Base-by-base conservation (phyloP, 108 stramenopile genomes). In the Stephanodiscus triporus region DNA sequence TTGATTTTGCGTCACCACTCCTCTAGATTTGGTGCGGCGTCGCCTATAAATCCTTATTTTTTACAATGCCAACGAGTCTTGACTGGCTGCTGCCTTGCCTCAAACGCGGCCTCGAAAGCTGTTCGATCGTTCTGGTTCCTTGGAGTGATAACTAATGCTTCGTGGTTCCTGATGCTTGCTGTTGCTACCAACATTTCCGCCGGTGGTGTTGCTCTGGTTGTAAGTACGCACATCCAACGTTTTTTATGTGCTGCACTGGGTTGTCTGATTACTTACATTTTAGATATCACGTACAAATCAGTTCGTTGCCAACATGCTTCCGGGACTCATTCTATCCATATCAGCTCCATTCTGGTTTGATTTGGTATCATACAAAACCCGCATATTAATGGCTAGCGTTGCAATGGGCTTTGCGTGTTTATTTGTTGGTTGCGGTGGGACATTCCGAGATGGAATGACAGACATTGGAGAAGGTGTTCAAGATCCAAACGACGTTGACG, bases 311-410 rank as follows among this genome's bases (percentile, higher is more conserved):
- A 91, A 88, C 68, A 74, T 86, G 10, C 45, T 87, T 13, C 95
- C 95, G 0, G 73, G 86, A 0, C 56, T 96, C 22, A 22, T 81
- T 17, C 66, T 88, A 11, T 92, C 93, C 48, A 16, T 83, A 17
- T 65, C 83, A 26, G 89, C 88, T 16, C 95, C 95, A 10, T 86
- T 86, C 61, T 96, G 95, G 95, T 96, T 92, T 72, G 86, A 96
- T 58, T 36, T 49, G 17, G 90, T 96, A 5, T 67, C 82, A 11
- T 96, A 96, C 73, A 38, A 81, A 47, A 23, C 14, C 17, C 84
- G 95, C 4, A 64, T 96, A 49, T 9, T 38, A 5, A 54, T 79
- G n/a, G 83, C 85, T 16, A 71, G 84, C 42, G 37, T 78, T 6
- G 67, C 68, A 13, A 92, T 91, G 89, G 64, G 68, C 16, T n/a